Evolutionary conservation across 1,139 yeast genomes (phyloP).

Genomic region (Taphrina populina): DNA sequence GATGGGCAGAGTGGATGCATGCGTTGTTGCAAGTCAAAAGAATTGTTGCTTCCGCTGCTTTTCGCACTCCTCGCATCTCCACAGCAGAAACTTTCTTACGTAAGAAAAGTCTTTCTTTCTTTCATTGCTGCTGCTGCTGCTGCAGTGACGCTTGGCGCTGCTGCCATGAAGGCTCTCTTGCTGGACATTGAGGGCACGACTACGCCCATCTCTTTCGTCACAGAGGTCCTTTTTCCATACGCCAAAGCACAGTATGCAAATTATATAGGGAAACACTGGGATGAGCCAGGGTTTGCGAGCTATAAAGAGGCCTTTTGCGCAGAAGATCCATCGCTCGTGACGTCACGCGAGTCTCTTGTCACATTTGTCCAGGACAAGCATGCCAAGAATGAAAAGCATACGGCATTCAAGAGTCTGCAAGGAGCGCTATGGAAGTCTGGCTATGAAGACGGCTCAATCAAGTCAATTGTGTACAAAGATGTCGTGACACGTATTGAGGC

Average conservation of each 20-base stretch:
- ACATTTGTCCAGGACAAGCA: slow-evolving; percentile 60
- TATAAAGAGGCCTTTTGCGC: slow-evolving; percentile 38
- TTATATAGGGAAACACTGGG: slow-evolving; percentile 38
- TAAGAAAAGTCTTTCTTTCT: background rate
- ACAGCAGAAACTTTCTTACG: too few species aligned
- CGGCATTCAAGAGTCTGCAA: slow-evolving; percentile 72
- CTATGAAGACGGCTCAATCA: slow-evolving; percentile 67
- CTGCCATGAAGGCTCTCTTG: slow-evolving; percentile 25
- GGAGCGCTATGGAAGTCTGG: slow-evolving; percentile 83
- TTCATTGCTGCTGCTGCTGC: too few species aligned
- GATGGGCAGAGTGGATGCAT: too few species aligned
- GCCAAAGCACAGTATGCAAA: slow-evolving; percentile 42
- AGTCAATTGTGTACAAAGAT: slow-evolving; percentile 75
- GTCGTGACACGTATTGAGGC: slow-evolving; percentile 59
- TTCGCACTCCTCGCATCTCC: too few species aligned
- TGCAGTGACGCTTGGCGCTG: too few species aligned
- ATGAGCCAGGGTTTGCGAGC: slow-evolving; percentile 47
- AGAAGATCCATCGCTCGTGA: slow-evolving; percentile 43
- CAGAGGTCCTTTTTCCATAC: slow-evolving; percentile 46
- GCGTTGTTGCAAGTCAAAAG: too few species aligned
- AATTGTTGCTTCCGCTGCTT: background rate
- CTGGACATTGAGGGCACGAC: slow-evolving; percentile 79
- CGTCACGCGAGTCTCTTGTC: slow-evolving; percentile 44
- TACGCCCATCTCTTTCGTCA: slow-evolving; percentile 70
- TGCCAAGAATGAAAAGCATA: slow-evolving; percentile 68